Conservation (phyloP, 164 flowering plant species). For the Tinospora cordifolia region DNA sequence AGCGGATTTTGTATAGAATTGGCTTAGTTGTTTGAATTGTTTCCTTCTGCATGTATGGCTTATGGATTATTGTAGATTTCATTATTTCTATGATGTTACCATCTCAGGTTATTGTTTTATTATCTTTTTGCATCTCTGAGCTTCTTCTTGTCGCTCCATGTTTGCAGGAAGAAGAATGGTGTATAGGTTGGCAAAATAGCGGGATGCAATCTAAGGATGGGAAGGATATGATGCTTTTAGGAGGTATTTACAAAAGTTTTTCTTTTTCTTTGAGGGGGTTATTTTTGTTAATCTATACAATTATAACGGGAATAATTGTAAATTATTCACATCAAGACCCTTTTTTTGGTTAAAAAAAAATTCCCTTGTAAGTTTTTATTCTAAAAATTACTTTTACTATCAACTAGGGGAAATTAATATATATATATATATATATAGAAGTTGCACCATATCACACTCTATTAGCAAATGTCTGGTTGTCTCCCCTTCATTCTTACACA, state of each 20-base stretch:
- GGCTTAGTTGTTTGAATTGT: not conserved
- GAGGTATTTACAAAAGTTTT: constrained; percentile 44
- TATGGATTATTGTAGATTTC: not conserved
- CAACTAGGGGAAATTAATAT: no score
- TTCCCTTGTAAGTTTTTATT: no score
- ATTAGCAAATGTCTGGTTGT: no score
- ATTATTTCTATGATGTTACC: not conserved
- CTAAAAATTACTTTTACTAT: no score
- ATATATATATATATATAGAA: no score
- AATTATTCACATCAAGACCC: no score
- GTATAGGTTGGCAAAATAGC: constrained; percentile 83
- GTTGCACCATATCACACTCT: no score
- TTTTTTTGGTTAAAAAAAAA: no score
- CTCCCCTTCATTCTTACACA: no score
- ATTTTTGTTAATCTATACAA: no score
- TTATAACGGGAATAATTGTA: no score
- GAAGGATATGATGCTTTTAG: constrained; percentile 56
- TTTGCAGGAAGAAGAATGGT: constrained; percentile 53
- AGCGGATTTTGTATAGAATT: no score
- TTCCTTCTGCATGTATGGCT: not conserved
- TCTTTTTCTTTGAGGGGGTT: not conserved
- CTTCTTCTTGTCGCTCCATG: constrained; percentile 1
- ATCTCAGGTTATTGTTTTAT: not conserved
- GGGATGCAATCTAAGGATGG: constrained; percentile 57
- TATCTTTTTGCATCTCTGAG: not conserved